Percentiles rank a stretch among this genome's conserved stretches.
phyloP scores from a whole-genome alignment of 2,329 filamentous ascomycete genomes.

The Hymenoscyphus fraxineus region DNA sequence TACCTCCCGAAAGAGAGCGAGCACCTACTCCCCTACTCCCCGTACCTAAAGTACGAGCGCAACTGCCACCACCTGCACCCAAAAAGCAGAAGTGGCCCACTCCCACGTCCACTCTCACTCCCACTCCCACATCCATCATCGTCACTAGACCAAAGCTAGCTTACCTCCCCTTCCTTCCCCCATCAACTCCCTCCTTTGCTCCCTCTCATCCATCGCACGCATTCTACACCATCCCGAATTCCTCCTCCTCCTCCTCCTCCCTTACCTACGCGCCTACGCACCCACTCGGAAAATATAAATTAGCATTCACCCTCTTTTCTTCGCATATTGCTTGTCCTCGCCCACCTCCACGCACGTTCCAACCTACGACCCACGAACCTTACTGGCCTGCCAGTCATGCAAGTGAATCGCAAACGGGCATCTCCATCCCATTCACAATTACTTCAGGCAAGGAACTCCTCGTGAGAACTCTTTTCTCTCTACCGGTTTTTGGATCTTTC shows the following conservation, averaged over 20 bases:
- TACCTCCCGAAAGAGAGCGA: background rate
- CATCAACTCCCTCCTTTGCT: too few species aligned
- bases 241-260: background rate
- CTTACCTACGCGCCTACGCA: background rate
- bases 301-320: background rate
- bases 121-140: background rate
- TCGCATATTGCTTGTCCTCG: background rate
- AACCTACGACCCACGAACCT: background rate
- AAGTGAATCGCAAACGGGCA: background rate
- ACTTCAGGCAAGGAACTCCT: constrained; percentile 23
- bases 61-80: background rate
- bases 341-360: background rate
- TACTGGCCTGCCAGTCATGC: background rate
- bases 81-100: background rate
- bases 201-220: background rate
- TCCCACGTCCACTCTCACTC: background rate
- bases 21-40: background rate
- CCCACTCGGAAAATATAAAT: background rate
- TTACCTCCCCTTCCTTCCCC: background rate
- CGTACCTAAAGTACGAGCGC: background rate
- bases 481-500: constrained; percentile 6
- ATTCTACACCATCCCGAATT: background rate
- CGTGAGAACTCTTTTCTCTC: constrained; percentile 6
- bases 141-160: background rate
- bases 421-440: constrained; percentile 1